A percentile compares a stretch with the other conserved stretches of the same genome.
phyloP scores from a whole-genome alignment of 1,284 basidiomycete species.

The Grifola frondosa region DNA sequence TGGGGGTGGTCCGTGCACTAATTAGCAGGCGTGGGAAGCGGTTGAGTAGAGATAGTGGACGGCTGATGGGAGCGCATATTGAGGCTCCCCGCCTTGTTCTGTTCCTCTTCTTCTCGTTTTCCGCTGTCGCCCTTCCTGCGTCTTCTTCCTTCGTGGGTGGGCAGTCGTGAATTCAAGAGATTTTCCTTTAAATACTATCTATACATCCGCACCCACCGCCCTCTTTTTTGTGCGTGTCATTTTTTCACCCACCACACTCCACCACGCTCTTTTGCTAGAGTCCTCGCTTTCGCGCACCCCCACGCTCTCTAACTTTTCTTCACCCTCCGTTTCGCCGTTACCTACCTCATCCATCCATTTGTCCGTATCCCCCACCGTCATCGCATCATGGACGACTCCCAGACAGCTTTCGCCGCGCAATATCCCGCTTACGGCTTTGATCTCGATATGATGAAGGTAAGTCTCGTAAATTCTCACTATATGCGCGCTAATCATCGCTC shows the following conservation, averaged over 20 bases:
- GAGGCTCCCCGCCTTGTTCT: constrained; percentile 10
- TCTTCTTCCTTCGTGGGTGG: constrained; percentile 33
- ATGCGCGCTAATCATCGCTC: constrained; percentile 4
- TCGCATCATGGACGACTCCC: constrained; percentile 66
- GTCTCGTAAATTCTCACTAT: constrained; percentile 18
- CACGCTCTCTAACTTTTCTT: constrained; percentile 35
- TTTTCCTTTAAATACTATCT: constrained; percentile 45
- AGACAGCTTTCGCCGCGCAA: constrained; percentile 64
- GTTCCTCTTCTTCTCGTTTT: constrained; percentile 19
- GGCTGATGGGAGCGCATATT: background rate
- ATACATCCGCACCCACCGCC: constrained; percentile 34
- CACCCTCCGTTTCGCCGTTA: constrained; percentile 38
- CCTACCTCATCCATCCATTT: constrained; percentile 35
- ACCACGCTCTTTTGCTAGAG: constrained; percentile 39
- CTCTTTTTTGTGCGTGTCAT: constrained; percentile 54
- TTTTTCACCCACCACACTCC: constrained; percentile 38
- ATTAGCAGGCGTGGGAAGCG: constrained; percentile 13
- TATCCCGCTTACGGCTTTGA: constrained; percentile 71
- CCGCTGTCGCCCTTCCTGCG: constrained; percentile 19
- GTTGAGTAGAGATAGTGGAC: background rate
- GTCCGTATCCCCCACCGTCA: constrained; percentile 24
- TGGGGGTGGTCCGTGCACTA: constrained; percentile 19
- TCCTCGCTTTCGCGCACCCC: constrained; percentile 37
- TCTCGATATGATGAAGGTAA: constrained; percentile 85
- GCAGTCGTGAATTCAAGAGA: constrained; percentile 37